A percentile compares a stretch with the other conserved stretches of the same genome.
Evolutionary conservation across 75 land plant species (phyloP).

Genomic region (Larix kaempferi): DNA sequence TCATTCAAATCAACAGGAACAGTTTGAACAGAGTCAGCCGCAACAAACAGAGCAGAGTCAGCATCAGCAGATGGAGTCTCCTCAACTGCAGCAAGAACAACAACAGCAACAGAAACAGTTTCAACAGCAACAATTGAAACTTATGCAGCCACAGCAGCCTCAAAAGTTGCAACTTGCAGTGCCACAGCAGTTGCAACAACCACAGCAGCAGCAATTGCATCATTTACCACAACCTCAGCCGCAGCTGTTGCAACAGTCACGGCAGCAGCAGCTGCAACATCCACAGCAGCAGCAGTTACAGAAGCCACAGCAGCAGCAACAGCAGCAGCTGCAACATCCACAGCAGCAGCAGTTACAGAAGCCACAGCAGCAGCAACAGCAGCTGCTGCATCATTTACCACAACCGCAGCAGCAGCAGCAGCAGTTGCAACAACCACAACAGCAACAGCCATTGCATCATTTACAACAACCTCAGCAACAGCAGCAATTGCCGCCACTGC

Average conservation of each 20-base stretch:
- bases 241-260: not conserved
- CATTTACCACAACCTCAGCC: not conserved
- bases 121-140: not conserved
- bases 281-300: slow-evolving; percentile 9
- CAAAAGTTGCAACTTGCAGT: not conserved
- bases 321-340: slow-evolving; percentile 8
- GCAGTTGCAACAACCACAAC: not conserved
- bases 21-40: slow-evolving; percentile 3
- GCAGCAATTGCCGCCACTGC: slow-evolving; percentile 13
- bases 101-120: slow-evolving; percentile 9
- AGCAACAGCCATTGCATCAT: slow-evolving; percentile 10
- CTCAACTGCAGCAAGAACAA: slow-evolving; percentile 10
- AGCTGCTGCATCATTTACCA: too few species aligned
- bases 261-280: slow-evolving; percentile 11
- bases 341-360: slow-evolving; percentile 10
- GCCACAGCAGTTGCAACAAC: slow-evolving; percentile 3
- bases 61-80: not conserved
- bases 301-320: not conserved
- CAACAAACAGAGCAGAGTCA: slow-evolving; percentile 12
- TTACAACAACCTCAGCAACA: not conserved
- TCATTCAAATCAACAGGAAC: slow-evolving; percentile 6
- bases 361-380: not conserved
- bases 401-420: slow-evolving; percentile 2
- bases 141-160: slow-evolving; percentile 7
- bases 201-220: slow-evolving; percentile 1